Evolutionary conservation across 257 asterid species (phyloP), one percentile per base, ranked within the genome.

Genomic region (Solanum chiquidenum): DNA sequence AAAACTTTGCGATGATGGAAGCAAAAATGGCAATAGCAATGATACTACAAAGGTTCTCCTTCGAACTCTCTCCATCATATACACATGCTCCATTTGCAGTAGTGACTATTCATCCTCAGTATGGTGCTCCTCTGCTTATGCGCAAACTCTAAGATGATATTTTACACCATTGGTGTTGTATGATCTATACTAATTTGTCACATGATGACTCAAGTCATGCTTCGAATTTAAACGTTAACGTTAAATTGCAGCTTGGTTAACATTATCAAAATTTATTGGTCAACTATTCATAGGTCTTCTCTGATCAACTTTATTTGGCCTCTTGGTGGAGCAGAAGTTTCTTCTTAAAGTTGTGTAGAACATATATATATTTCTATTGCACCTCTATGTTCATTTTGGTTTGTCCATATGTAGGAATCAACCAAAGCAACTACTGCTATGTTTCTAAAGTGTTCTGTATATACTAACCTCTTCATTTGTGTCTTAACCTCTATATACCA

Each of bases 11-110:
- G 1, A 82, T 89, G 90, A 7, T 91, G 35, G 93, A 91, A 85
- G 91, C 90, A 25, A 91, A 88, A 79, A 2, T 88, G 83, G 90
- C 93, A 2, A 12, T 91, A 58, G 79, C 91, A 25, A 91, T 91
- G 93, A 89, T 91, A 66, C 88, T 91, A 18, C 93, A 89, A 74
- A 68, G 73, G 4, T 91, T 89, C 72, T 86, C 87, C 25, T 89
- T 91, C 2, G 86, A 91, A 23, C 89, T 91, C 11, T 89, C 93
- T 0, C 90, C 89, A 25, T 91, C 91, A 4, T 91, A 91, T 33
- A n/a, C 90, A 44, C 93, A 91, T 89, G 90, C 91, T 42, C 92
- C 93, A 13, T 68, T 68, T 12, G 33, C 76, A 1, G 31, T 88
- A 5, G 29, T 88, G 3, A 88, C 92, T 12, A 14, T 89, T 62